Percentiles rank a stretch among this genome's conserved stretches.
phyloP scores from a whole-genome alignment of 257 asterid species.

The Solanum arcanum region DNA sequence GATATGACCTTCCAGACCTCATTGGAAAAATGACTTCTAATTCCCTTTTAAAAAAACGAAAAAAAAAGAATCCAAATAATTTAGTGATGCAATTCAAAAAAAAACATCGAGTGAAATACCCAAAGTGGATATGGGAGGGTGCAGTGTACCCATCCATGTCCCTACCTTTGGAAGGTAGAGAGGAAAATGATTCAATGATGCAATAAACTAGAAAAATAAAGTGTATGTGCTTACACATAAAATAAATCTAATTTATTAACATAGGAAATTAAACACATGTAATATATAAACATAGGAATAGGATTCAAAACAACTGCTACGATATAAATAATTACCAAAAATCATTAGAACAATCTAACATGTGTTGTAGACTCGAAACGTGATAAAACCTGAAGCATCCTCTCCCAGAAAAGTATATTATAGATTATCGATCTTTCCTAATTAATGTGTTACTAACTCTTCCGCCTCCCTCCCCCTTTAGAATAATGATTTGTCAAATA shows the following conservation, averaged over 20 bases:
- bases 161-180: background rate
- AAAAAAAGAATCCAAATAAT: background rate
- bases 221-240: background rate
- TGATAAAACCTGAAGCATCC: background rate
- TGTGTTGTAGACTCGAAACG: background rate
- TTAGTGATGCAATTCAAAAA: background rate
- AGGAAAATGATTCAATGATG: background rate
- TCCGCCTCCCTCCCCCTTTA: too few species aligned
- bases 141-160: background rate
- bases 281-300: background rate
- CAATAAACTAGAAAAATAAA: background rate
- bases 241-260: background rate
- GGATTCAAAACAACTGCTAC: background rate
- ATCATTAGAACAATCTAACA: background rate
- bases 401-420: background rate
- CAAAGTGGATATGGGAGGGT: background rate
- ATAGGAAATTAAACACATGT: background rate
- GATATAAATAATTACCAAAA: background rate
- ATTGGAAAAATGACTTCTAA: conserved; percentile 50
- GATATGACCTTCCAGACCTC: conserved; percentile 16
- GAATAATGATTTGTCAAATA: background rate
- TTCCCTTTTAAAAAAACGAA: conserved; percentile 21
- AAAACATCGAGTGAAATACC: background rate
- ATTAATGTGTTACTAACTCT: background rate
- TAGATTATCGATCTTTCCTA: background rate